Evolutionary conservation across 495 filamentous ascomycete genomes (phyloP), one percentile per base, ranked within the genome.

Genomic region (Letharia columbiana): DNA sequence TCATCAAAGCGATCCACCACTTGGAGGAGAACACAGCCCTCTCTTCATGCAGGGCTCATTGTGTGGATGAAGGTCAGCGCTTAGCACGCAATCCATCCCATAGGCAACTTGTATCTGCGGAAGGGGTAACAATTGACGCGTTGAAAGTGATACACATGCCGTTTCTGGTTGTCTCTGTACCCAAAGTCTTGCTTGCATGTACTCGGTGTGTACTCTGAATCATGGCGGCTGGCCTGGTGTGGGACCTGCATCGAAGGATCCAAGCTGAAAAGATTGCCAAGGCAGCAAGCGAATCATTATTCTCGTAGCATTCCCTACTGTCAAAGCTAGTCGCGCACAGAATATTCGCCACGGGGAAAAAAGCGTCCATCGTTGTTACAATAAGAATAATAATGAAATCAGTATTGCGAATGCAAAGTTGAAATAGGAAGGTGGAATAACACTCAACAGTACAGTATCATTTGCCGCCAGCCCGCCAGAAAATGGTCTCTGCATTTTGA

Each of bases 241-340:
- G 54, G 54, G 54, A 57, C 54, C 54, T 57, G 54, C 54, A 11
- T 57, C 12, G 33, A 57, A 37, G 54, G 54, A 57, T 37, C 2
- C 47, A 4, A 56, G 52, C 28, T 33, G 52, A 17, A 28, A 28
- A 6, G 52, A 52, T 23, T 28, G 9, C 3, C 28, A 31, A 52
- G 23, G 49, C 49, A 3, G 49, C 31, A 56, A 57, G 47, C 47
- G 47, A 28, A 50, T 49, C 45, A 49, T n/a, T 4, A 49, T n/a
- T 20, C 17, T n/a, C 45, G 15, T 18, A 44, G 12, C 15, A 56
- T 18, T 13, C 54, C 39, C 31, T 37, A 20, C 31, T 10, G 54
- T 57, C 6, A 8, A 52, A 12, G 49, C 49, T 52, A 52, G 45
- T 44, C 41, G 15, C 42, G 6, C 42, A 3, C 42, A 44, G 0